Conservation (phyloP, 306 rosid species). For the Dryas octopetala region DNA sequence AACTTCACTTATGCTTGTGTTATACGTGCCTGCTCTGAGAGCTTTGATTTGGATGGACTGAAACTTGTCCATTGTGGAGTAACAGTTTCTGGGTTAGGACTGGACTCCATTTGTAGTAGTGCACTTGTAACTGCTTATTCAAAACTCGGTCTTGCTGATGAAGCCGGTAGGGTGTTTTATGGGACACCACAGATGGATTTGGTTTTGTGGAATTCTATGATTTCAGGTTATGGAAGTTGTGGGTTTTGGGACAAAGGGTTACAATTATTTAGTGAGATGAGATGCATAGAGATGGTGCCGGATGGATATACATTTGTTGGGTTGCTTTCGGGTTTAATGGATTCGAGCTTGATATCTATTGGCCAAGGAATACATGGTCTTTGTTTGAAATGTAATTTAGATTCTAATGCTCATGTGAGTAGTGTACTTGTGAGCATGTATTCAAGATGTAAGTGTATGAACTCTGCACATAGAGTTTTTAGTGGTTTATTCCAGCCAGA, state of each 20-base stretch:
- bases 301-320: constrained; percentile 82
- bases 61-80: constrained; percentile 41
- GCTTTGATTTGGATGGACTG: constrained; percentile 26
- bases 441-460: constrained; percentile 68
- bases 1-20: constrained; percentile 47
- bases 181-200: constrained; percentile 55
- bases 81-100: constrained; percentile 37
- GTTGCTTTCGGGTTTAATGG: constrained; percentile 51
- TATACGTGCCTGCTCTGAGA: constrained; percentile 42
- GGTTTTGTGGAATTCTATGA: constrained; percentile 82
- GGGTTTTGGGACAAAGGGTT: constrained; percentile 66
- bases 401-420: constrained; percentile 57
- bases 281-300: constrained; percentile 45
- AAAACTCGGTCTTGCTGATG: constrained; percentile 58
- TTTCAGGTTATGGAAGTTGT: constrained; percentile 59
- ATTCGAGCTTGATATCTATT: constrained; percentile 47
- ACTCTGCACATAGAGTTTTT: constrained; percentile 61
- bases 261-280: constrained; percentile 54
- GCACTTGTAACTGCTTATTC: constrained; percentile 67
- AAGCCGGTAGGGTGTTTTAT: constrained; percentile 63
- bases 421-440: constrained; percentile 82
- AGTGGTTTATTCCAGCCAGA: constrained; percentile 58
- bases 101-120: constrained; percentile 44
- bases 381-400: constrained; percentile 54
- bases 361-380: constrained; percentile 72